These are phyloP conservation scores for Neofusicoccum umdonicola DNA, from an alignment of 2,329 filamentous ascomycete species.

Conservation along the genomic window DNA sequence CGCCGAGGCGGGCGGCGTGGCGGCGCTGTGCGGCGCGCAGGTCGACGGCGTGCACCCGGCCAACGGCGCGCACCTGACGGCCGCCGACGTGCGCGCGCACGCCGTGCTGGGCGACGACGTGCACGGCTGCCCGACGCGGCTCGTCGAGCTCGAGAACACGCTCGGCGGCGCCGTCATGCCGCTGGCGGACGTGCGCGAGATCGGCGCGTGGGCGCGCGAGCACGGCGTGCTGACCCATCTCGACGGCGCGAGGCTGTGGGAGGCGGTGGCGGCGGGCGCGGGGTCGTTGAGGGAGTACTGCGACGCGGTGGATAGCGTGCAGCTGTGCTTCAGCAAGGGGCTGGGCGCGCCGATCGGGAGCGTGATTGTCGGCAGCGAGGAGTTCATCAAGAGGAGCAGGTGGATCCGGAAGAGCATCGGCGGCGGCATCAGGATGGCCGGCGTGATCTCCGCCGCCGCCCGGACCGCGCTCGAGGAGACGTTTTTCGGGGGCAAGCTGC, in stretches of 20 bases:
- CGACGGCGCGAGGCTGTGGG: constrained; percentile 80
- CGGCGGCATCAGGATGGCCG: constrained; percentile 73
- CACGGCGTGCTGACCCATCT: constrained; percentile 69
- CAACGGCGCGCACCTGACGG: constrained; percentile 71
- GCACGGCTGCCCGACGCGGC: constrained; percentile 73
- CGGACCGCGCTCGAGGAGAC: constrained; percentile 76
- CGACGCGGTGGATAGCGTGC: constrained; percentile 69
- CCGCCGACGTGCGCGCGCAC: constrained; percentile 70
- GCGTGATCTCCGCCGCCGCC: constrained; percentile 72
- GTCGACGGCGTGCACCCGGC: constrained; percentile 64
- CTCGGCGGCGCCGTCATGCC: constrained; percentile 77
- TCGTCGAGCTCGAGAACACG: constrained; percentile 86
- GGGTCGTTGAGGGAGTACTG: constrained; percentile 67
- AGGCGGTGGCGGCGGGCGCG: constrained; percentile 70
- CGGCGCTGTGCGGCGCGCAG: constrained; percentile 68
- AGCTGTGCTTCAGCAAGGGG: constrained; percentile 78
- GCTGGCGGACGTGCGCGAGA: constrained; percentile 65
- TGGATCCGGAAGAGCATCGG: constrained; percentile 80
- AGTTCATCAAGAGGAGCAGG: constrained; percentile 64
- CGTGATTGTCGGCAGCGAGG: constrained; percentile 61
- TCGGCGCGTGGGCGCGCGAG: constrained; percentile 63
- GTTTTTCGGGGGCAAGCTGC: constrained; percentile 66
- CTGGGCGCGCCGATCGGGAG: constrained; percentile 78
- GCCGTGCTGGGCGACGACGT: constrained; percentile 67
- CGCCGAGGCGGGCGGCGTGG: constrained; percentile 68